A percentile compares a stretch with the other conserved stretches of the same genome.
Conservation (phyloP, 2,329 filamentous ascomycete genomes). For the Colletotrichum kahawae region DNA sequence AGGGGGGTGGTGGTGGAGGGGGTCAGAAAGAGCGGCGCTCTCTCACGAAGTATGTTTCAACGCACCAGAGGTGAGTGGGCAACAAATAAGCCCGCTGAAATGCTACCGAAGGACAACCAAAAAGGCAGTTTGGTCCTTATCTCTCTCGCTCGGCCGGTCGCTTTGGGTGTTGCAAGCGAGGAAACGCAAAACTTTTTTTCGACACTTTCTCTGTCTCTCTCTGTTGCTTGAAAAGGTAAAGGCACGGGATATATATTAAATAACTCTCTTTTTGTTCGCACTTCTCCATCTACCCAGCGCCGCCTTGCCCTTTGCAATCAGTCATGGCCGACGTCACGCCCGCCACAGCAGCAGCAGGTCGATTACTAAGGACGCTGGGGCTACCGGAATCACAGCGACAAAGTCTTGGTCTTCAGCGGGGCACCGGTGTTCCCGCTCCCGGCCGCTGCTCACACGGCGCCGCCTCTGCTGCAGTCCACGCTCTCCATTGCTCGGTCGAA, state of each 20-base stretch:
- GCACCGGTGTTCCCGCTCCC: slow-evolving; percentile 1
- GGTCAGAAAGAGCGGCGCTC: neutral
- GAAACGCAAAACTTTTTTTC: neutral
- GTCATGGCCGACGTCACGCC: slow-evolving; percentile 17
- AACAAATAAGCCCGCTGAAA: neutral
- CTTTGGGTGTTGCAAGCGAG: neutral
- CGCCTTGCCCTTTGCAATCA: neutral
- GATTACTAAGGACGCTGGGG: slow-evolving; percentile 39
- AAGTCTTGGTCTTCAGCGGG: slow-evolving; percentile 4
- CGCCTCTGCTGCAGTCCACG: neutral
- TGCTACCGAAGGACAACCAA: neutral
- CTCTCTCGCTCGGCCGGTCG: neutral
- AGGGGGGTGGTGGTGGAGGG: neutral
- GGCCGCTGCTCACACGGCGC: neutral
- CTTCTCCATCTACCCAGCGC: neutral
- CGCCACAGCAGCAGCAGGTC: slow-evolving; percentile 24
- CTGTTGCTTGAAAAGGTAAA: neutral
- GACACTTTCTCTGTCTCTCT: neutral
- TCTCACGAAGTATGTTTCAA: slow-evolving; percentile 19
- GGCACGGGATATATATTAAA: neutral
- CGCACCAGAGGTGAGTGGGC: neutral
- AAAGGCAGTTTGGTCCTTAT: neutral
- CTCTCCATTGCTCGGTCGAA: neutral
- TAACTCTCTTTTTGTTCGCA: neutral
- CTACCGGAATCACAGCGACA: slow-evolving; percentile 2